Evolutionary conservation across 768 basidiomycete genomes (phyloP), one percentile per base, ranked within the genome.

Genomic region (Pleurotus tuoliensis): DNA sequence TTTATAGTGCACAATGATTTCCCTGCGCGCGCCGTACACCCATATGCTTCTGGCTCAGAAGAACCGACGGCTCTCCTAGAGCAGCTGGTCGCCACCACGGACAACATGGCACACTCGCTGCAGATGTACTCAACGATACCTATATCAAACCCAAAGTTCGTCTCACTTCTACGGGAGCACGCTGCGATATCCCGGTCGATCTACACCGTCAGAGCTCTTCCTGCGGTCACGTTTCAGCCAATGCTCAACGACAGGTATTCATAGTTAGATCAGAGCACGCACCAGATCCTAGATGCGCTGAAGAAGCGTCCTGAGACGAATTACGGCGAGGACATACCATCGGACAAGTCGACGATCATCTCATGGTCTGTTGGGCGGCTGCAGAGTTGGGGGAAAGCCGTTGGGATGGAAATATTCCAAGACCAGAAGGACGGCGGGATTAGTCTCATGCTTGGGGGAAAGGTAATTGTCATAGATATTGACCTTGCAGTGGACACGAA

Each of bases 381-480:
- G 13, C 78, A 81, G 60, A 67, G 77, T 30, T 90, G 87, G 84
- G 84, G 82, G 5, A 77, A 76, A 15, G 71, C 78, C 24, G 83
- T 77, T 4, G 88, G 86, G 24, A 87, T 91, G 87, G 87, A 91
- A 63, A 75, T 83, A 3, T 92, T 88, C 73, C 81, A 78, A 58
- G 89, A 90, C 59, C 78, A 82, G 46, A 74, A 75, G 38, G 78
- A 77, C 57, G 80, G 78, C 13, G 72, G 73, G 22, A 72, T 79
- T 40, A 84, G 79, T 0, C 71, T 90, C 39, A 78, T 86, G 16
- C 78, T 91, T 38, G 90, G 84, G 3, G 90, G 90, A 1, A 90
- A 90, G 66, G 83, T 90, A n/a, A 72, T 92, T 8, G 89, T 92
- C 34, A 71, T 92, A 54, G 90, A 92, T 65, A 77, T 91, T 57